phyloP scores from a whole-genome alignment of 805 yeast species.

The Starmerella kuoi region DNA sequence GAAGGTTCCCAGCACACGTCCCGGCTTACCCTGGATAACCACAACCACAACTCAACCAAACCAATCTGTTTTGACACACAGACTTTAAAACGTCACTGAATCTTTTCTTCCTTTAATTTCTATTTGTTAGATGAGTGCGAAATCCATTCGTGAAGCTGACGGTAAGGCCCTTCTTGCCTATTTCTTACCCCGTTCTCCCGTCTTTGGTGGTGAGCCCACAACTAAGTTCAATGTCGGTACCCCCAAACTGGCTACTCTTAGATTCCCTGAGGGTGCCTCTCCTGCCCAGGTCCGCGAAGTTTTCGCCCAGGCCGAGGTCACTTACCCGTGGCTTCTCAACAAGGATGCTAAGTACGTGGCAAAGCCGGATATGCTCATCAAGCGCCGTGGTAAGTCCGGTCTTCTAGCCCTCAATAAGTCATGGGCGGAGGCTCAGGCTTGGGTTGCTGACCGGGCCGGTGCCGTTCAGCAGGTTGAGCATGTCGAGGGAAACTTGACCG shows the following conservation, averaged over 20 bases:
- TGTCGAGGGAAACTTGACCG: conserved; percentile 31
- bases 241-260: conserved; percentile 31
- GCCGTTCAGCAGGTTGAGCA: conserved; percentile 32
- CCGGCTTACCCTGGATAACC: too few relatives aligned
- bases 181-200: conserved; percentile 33
- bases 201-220: conserved; percentile 28
- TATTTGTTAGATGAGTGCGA: conserved; percentile 38
- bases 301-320: conserved; percentile 29
- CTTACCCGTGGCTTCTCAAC: conserved; percentile 33
- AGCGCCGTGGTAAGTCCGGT: conserved; percentile 38
- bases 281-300: conserved; percentile 27
- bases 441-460: conserved; percentile 36
- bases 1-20: too few relatives aligned
- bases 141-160: conserved; percentile 37
- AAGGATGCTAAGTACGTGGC: conserved; percentile 34
- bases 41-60: too few relatives aligned
- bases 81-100: too few relatives aligned
- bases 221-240: conserved; percentile 26
- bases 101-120: too few relatives aligned
- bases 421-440: conserved; percentile 35
- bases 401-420: conserved; percentile 35
- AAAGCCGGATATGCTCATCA: conserved; percentile 37
- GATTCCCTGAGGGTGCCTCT: conserved; percentile 25
- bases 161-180: conserved; percentile 36
- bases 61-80: too few relatives aligned